Conservation (phyloP, 2,329 filamentous ascomycete species). For the Lecanicillium sp. region DNA sequence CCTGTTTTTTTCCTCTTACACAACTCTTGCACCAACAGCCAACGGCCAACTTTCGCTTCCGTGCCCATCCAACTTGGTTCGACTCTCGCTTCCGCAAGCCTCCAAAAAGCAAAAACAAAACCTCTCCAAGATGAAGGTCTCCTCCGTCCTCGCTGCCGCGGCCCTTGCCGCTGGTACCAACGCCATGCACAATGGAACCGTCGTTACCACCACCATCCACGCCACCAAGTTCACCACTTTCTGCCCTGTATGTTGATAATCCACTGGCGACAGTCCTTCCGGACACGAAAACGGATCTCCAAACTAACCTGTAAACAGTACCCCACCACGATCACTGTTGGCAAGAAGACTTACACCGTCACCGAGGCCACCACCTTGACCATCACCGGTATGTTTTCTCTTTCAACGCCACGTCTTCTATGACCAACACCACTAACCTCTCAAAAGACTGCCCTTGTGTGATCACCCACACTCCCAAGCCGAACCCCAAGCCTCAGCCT, state of each 20-base stretch:
- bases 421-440: constrained; percentile 15
- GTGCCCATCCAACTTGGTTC: constrained; percentile 4
- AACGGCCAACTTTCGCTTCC: background rate
- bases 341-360: constrained; percentile 36
- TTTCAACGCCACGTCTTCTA: background rate
- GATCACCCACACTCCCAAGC: constrained; percentile 22
- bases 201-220: constrained; percentile 23
- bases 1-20: background rate
- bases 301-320: constrained; percentile 16
- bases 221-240: constrained; percentile 31
- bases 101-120: constrained; percentile 1
- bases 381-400: constrained; percentile 30
- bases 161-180: constrained; percentile 6
- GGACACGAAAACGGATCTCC: background rate
- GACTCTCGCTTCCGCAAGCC: constrained; percentile 4
- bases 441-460: constrained; percentile 39
- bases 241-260: constrained; percentile 37
- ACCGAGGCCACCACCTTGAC: constrained; percentile 34
- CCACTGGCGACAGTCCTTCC: too few species aligned
- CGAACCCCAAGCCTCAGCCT: background rate
- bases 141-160: constrained; percentile 4
- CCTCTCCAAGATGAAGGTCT: constrained; percentile 7
- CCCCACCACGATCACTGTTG: constrained; percentile 27
- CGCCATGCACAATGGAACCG: constrained; percentile 12
- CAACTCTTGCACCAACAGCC: background rate